A percentile compares a stretch with the other conserved stretches of the same genome.
phyloP scores from a whole-genome alignment of 257 asterid genomes.

The Leptodermis oblonga region DNA sequence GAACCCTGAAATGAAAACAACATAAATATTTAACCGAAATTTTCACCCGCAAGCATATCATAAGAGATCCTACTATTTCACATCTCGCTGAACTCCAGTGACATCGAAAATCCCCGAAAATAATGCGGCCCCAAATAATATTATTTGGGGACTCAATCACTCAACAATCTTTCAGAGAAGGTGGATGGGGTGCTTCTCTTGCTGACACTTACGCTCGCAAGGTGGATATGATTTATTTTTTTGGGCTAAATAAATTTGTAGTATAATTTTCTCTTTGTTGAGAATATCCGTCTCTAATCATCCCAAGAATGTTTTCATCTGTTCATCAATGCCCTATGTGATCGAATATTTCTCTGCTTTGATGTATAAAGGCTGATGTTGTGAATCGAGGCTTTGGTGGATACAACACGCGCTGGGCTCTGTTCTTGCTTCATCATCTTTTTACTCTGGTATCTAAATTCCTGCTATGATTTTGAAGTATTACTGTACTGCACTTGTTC shows the following conservation, averaged over 20 bases:
- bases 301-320: neutral
- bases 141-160: conserved; percentile 92
- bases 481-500: neutral
- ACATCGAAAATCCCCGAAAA: neutral
- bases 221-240: conserved; percentile 36
- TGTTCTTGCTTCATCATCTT: conserved; percentile 78
- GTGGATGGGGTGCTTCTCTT: conserved; percentile 94
- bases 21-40: no score
- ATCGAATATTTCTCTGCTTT: neutral
- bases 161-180: conserved; percentile 63
- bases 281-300: neutral
- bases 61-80: no score
- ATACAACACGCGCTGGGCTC: conserved; percentile 90
- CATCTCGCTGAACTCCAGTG: neutral
- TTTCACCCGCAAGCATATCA: no score
- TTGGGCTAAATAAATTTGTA: neutral
- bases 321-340: neutral
- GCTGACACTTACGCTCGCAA: conserved; percentile 76
- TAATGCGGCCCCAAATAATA: conserved; percentile 74
- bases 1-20: no score
- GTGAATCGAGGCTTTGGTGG: conserved; percentile 92
- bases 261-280: neutral
- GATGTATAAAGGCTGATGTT: conserved; percentile 59
- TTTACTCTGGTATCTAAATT: conserved; percentile 58
- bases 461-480: neutral